Percentiles rank a stretch among this genome's conserved stretches.
Conservation (phyloP, 352 stramenopile genomes). For the Globisporangium okanoganense region DNA sequence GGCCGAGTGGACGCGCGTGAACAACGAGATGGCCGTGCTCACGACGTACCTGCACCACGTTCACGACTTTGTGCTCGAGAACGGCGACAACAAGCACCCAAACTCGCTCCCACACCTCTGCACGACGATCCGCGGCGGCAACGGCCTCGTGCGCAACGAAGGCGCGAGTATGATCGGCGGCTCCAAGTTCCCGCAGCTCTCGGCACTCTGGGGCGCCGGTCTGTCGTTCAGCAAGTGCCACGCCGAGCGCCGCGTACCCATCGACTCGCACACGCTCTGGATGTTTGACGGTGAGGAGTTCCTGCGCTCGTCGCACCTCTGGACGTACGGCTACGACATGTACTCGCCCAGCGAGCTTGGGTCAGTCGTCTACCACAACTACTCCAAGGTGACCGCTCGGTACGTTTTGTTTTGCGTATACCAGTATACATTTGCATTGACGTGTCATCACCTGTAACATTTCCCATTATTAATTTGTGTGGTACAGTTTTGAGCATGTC, state of each 20-base stretch:
- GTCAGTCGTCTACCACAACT: conserved; percentile 75
- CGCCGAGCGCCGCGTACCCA: conserved; percentile 60
- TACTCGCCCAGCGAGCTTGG: conserved; percentile 57
- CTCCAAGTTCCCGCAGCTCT: conserved; percentile 71
- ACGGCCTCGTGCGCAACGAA: conserved; percentile 64
- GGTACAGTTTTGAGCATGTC: conserved; percentile 43
- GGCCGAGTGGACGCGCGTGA: conserved; percentile 62
- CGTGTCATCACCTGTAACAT: not conserved
- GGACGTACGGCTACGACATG: conserved; percentile 68
- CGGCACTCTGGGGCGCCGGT: conserved; percentile 70
- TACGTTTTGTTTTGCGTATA: conserved; percentile 7
- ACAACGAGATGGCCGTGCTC: conserved; percentile 85
- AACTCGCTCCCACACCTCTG: conserved; percentile 69
- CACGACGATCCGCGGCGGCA: conserved; percentile 64
- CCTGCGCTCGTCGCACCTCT: conserved; percentile 51
- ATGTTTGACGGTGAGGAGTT: conserved; percentile 79
- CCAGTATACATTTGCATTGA: not conserved
- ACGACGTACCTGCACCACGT: conserved; percentile 82
- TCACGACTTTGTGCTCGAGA: conserved; percentile 76
- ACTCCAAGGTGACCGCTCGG: conserved; percentile 59
- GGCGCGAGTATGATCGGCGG: conserved; percentile 77
- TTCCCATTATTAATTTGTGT: not conserved
- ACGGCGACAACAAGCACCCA: conserved; percentile 66
- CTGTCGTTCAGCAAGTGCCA: conserved; percentile 86
- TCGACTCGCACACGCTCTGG: conserved; percentile 80